phyloP scores from a whole-genome alignment of 768 basidiomycete genomes.

The Macrolepiota albuminosa region DNA sequence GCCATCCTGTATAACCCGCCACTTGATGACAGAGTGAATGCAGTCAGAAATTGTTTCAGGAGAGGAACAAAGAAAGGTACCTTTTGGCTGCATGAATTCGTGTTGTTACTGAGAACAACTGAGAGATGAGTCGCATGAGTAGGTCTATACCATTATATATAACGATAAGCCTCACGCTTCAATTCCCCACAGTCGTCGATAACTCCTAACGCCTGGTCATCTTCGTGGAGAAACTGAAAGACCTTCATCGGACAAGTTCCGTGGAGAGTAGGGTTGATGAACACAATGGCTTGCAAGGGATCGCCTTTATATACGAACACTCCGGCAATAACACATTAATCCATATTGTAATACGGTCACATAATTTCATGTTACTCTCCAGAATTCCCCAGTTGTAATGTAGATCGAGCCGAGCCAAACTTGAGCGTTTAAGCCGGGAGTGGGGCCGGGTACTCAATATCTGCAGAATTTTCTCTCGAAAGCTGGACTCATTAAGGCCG shows the following conservation, averaged over 20 bases:
- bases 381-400: neutral
- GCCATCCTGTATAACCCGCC: neutral
- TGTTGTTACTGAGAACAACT: neutral
- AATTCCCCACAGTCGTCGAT: neutral
- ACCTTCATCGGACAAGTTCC: neutral
- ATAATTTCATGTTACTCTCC: neutral
- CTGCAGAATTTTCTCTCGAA: no score
- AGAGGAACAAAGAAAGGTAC: neutral
- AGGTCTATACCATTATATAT: neutral
- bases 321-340: neutral
- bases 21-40: neutral
- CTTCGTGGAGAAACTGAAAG: neutral
- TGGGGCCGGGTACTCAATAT: no score
- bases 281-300: neutral
- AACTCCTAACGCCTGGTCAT: neutral
- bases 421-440: no score
- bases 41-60: neutral
- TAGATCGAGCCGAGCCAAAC: neutral
- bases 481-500: neutral
- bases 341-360: neutral
- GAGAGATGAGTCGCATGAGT: no score
- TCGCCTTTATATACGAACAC: neutral
- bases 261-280: neutral
- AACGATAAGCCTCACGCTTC: neutral
- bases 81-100: neutral